Base-by-base conservation (phyloP, 139 green algal species). In the Deuterostichococcus epilithicus region DNA sequence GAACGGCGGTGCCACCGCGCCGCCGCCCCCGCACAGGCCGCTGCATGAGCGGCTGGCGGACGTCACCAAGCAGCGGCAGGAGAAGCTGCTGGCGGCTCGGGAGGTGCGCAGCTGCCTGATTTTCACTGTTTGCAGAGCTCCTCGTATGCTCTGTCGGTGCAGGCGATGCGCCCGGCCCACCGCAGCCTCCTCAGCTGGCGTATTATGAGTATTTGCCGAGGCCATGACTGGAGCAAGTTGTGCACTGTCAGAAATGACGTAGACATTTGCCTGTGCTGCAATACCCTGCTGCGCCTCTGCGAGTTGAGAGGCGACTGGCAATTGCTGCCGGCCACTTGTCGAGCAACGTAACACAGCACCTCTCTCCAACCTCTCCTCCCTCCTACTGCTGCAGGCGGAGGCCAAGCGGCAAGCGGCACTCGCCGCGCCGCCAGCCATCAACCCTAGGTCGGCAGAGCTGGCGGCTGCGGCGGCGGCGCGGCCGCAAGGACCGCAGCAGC, bases 321-420 rank as follows among this genome's bases (percentile, higher is more conserved):
- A 52, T 52, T 52, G 42, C 42, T 52, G 42, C 42, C 42, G 42
- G 8, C 8, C 8, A 23, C 8, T 52, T 8, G 8, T 52, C 42
- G 13, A 23, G 42, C 42, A 52, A 52, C 13, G 42, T 52, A n/a
- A n/a, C n/a, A n/a, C n/a, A n/a, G n/a, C n/a, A n/a, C n/a, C n/a
- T n/a, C n/a, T n/a, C n/a, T 52, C 10, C 13, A 23, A 84, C 33
- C 28, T 73, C 32, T 84, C 82, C 34, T 86, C 82, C 67, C 44
- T 69, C 26, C 82, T 78, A 4, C 45, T 13, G 18, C 18, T 20
- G 18, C 18, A 63, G 52, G 52, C 52, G 20, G 52, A 63, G 52
- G 52, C 52, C 3, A 63, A 63, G 52, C 52, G 52, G 52, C 52
- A 63, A 20, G 52, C 52, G 28, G 52, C 52, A 63, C 52, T 30